Percentiles rank a stretch among this genome's conserved stretches.
phyloP scores from a whole-genome alignment of 192 early-diverging fungal species.

The Coemansia sp. region DNA sequence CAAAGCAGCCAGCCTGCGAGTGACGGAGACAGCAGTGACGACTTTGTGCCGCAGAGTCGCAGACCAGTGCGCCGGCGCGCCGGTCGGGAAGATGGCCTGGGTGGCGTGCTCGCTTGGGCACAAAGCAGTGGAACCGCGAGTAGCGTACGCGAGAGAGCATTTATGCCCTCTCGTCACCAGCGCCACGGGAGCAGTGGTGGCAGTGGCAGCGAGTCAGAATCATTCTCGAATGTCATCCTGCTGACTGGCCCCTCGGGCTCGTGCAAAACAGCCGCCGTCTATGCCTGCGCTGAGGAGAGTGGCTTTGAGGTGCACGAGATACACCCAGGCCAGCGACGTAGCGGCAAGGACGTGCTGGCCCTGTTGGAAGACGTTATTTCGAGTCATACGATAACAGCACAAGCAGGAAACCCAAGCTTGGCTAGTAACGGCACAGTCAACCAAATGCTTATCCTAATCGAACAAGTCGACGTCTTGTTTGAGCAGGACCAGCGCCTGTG shows the following conservation, averaged over 20 bases:
- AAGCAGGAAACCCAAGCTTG: slow-evolving; percentile 1
- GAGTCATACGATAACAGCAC: slow-evolving; percentile 66
- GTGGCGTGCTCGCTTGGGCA: slow-evolving; percentile 35
- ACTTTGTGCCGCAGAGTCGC: slow-evolving; percentile 28
- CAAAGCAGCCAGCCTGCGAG: slow-evolving; percentile 4
- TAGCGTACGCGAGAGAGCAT: slow-evolving; percentile 29
- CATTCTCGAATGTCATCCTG: slow-evolving; percentile 58
- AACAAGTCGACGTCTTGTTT: slow-evolving; percentile 80
- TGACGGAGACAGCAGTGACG: slow-evolving; percentile 30
- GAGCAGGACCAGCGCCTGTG: slow-evolving; percentile 81
- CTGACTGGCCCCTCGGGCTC: slow-evolving; percentile 68
- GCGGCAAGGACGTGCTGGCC: slow-evolving; percentile 67
- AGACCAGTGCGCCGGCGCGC: neutral
- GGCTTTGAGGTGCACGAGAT: slow-evolving; percentile 79
- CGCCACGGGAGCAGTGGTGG: slow-evolving; percentile 26
- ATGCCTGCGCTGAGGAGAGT: slow-evolving; percentile 68
- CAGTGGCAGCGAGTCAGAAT: slow-evolving; percentile 43
- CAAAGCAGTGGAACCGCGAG: slow-evolving; percentile 35
- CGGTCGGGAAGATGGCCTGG: slow-evolving; percentile 14
- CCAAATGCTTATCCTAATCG: slow-evolving; percentile 76
- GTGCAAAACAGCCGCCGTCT: slow-evolving; percentile 73
- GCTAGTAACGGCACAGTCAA: slow-evolving; percentile 14
- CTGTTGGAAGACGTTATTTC: slow-evolving; percentile 69
- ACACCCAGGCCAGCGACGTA: slow-evolving; percentile 64
- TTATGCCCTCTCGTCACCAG: neutral